Evolutionary conservation across 2,329 filamentous ascomycete species (phyloP).

Genomic region (Verruconis gallopava): DNA sequence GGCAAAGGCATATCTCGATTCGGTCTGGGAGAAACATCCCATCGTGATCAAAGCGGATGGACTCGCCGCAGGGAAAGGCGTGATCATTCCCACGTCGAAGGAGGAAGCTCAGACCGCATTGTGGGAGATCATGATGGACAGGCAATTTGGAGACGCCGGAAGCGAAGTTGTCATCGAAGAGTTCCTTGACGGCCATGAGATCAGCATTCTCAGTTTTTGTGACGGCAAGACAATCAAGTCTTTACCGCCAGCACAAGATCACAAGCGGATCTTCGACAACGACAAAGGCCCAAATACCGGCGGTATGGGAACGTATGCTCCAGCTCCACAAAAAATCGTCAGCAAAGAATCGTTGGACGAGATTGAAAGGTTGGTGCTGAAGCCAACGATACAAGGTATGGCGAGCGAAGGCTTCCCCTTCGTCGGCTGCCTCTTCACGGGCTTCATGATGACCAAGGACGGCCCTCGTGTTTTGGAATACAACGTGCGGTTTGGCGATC

Average conservation of each 20-base stretch:
- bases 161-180: slow-evolving; percentile 93
- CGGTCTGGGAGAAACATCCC: slow-evolving; percentile 18
- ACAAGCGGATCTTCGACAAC: slow-evolving; percentile 87
- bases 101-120: slow-evolving; percentile 72
- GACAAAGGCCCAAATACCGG: slow-evolving; percentile 89
- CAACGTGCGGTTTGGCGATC: slow-evolving; percentile 86
- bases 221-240: slow-evolving; percentile 77
- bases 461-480: slow-evolving; percentile 83
- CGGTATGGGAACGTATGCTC: slow-evolving; percentile 94
- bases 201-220: slow-evolving; percentile 82
- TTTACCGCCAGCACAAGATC: slow-evolving; percentile 85
- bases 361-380: slow-evolving; percentile 71
- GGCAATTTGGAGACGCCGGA: slow-evolving; percentile 75
- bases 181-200: slow-evolving; percentile 78
- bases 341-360: slow-evolving; percentile 53
- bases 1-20: slow-evolving; percentile 55
- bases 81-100: slow-evolving; percentile 73
- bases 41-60: slow-evolving; percentile 86
- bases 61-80: slow-evolving; percentile 87
- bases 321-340: slow-evolving; percentile 46
- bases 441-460: slow-evolving; percentile 77
- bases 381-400: slow-evolving; percentile 85
- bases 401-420: slow-evolving; percentile 47
- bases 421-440: slow-evolving; percentile 69
- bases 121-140: slow-evolving; percentile 79